A percentile compares a stretch with the other conserved stretches of the same genome.
phyloP scores from a whole-genome alignment of 306 rosid genomes.

The Corylus heterophylla region DNA sequence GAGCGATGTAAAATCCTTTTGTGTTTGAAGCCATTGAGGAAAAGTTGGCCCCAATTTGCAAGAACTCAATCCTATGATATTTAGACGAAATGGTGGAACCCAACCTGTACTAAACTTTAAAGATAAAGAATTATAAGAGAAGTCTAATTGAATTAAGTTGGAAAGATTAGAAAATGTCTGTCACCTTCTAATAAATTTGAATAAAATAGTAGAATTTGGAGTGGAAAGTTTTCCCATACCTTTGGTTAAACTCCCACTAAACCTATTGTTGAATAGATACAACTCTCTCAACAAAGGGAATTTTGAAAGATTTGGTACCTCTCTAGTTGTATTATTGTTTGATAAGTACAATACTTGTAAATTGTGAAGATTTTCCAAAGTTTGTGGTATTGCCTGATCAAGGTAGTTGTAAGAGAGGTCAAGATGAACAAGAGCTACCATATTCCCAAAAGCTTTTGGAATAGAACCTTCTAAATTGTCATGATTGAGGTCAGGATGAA shows the following conservation, averaged over 20 bases:
- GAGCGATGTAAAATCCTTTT: neutral
- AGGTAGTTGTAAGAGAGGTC: no score
- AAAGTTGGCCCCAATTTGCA: neutral
- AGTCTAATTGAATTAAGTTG: fast-evolving
- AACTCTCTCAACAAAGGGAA: neutral
- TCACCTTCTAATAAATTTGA: neutral
- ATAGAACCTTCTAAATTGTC: no score
- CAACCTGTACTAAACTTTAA: neutral
- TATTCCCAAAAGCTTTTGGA: no score
- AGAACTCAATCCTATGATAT: neutral
- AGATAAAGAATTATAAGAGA: neutral
- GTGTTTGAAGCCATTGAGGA: neutral
- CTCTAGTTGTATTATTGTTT: neutral
- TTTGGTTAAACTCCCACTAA: neutral
- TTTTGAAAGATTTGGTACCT: neutral
- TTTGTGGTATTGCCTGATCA: no score
- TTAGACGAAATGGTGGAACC: neutral
- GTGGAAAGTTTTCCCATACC: neutral
- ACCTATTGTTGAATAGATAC: neutral
- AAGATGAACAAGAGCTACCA: no score
- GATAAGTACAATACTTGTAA: neutral
- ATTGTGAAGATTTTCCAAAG: no score
- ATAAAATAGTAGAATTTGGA: neutral
- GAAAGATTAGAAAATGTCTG: neutral
- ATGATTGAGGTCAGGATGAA: no score